Base-by-base conservation (phyloP, 2,329 filamentous ascomycete species). In the Trichophyton verrucosum region DNA sequence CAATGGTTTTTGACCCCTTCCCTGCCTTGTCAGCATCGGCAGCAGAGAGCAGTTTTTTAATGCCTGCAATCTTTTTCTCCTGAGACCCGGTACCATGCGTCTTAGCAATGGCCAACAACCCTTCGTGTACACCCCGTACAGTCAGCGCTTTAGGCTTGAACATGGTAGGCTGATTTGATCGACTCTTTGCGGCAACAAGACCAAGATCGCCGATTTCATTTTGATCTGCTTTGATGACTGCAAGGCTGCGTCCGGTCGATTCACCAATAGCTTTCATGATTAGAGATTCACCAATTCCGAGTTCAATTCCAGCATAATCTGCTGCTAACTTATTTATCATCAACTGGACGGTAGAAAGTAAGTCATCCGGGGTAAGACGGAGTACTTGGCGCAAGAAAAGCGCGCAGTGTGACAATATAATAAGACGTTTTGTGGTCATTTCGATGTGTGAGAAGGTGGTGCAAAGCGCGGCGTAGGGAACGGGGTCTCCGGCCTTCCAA, bases 241-340 rank as follows among this genome's bases (percentile, higher is more conserved):
- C 82, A 55, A 96, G 75, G 68, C 86, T 95, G 63, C 94, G 86
- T 8, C 94, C 94, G 0, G 94, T 99, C 33, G 86, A 88, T 76
- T 97, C 92, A 9, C 92, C 92, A 69, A 99, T 95, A 3, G 94
- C 89, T 73, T 97, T 99, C 91, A 97, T 97, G 68, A 99, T 96
- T 30, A 99, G 76, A 0, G 92, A 97, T 75, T 99, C 94, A 61
- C 94, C 94, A 67, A 99, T 99, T n/a, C 94, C 94, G 33, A 99
- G 81, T 74, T 99, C 94, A 64, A 99, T 91, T 20, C 94, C 94
- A 49, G 91, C 87, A 72, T 96, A 99, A 70, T 99, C 94, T 2
- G 94, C 92, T 1, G 94, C 94, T 27, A 99, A 83, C 73, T 97
- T 97, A 76, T 96, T 96, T 73, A 96, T 89, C 94, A 99, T 97